These are phyloP conservation scores for Oryza glumipatula DNA, from an alignment of 176 grass and related monocot genomes.

Conservation along the genomic window DNA sequence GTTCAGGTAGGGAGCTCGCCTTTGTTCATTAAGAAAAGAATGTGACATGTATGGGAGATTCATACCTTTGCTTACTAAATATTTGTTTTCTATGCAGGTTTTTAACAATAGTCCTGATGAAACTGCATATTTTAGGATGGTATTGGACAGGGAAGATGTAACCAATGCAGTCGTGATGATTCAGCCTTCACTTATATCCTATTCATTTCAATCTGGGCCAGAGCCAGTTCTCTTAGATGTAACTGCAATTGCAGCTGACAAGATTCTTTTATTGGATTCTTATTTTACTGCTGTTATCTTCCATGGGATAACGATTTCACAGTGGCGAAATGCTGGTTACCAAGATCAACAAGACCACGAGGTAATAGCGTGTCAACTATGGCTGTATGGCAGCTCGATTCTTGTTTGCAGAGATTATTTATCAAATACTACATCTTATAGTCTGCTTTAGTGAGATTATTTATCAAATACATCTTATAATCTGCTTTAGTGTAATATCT, in stretches of 20 bases:
- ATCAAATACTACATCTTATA: neutral
- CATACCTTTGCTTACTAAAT: constrained; percentile 19
- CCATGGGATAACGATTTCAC: constrained; percentile 52
- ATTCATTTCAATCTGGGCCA: constrained; percentile 67
- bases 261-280: too few relatives aligned
- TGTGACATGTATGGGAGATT: neutral
- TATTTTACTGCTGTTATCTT: too few relatives aligned
- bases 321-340: constrained; percentile 87
- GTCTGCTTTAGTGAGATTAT: neutral
- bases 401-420: constrained; percentile 27
- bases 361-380: constrained; percentile 47
- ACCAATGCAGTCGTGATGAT: constrained; percentile 82
- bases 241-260: constrained; percentile 54
- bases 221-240: constrained; percentile 78
- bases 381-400: neutral
- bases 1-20: constrained; percentile 62
- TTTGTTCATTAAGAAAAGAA: constrained; percentile 19
- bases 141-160: constrained; percentile 70
- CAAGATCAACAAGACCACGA: constrained; percentile 84
- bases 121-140: constrained; percentile 92
- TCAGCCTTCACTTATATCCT: constrained; percentile 88
- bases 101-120: constrained; percentile 88
- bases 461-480: neutral
- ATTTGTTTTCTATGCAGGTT: constrained; percentile 52
- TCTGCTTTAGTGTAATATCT: neutral